These are phyloP conservation scores for Auricularia sp. DNA, from an alignment of 768 basidiomycete species.

Conservation along the genomic window DNA sequence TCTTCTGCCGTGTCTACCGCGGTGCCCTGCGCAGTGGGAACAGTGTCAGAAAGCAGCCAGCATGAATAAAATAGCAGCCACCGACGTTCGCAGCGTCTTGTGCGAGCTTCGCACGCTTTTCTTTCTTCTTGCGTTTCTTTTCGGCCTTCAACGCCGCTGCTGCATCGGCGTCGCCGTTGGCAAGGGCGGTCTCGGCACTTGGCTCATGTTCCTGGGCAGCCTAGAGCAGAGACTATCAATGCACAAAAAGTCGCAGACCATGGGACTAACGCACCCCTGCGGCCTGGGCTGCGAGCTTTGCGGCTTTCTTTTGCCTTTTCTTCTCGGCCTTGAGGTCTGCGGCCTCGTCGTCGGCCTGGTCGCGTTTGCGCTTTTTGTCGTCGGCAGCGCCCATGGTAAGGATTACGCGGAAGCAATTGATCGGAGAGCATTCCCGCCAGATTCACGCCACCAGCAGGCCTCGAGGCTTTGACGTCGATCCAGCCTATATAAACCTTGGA, in stretches of 20 bases:
- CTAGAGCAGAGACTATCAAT: no score
- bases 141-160: constrained; percentile 4
- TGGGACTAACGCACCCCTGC: no score
- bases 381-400: not conserved
- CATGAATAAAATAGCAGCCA: not conserved
- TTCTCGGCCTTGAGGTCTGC: constrained; percentile 5
- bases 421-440: no score
- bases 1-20: not conserved
- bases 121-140: constrained; percentile 7
- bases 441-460: no score
- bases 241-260: no score
- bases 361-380: constrained; percentile 3
- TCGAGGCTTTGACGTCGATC: no score
- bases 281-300: constrained; percentile 3
- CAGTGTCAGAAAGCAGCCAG: not conserved
- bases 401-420: no score
- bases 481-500: no score
- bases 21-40: constrained; percentile 4
- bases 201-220: no score
- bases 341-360: constrained; percentile 7
- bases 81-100: not conserved
- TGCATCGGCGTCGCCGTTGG: constrained; percentile 4
- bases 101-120: constrained; percentile 5
- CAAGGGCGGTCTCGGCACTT: not conserved
- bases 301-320: constrained; percentile 5